Evolutionary conservation across 192 early-diverging fungal genomes (phyloP).

Genomic region (Coemansia sp.): DNA sequence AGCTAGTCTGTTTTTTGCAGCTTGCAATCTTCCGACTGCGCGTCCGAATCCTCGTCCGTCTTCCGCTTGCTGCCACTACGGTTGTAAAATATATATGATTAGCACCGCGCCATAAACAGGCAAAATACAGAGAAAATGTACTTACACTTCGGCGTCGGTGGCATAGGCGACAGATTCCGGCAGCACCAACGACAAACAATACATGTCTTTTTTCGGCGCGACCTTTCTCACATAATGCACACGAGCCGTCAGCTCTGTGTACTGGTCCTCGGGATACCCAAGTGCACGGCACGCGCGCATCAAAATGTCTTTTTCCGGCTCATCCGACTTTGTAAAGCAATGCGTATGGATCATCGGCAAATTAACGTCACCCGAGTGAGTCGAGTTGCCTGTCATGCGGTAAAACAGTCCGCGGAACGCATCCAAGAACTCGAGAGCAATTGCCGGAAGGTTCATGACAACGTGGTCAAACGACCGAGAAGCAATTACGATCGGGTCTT

Average conservation of each 20-base stretch:
- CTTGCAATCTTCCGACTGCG: neutral
- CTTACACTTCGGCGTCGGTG: slow-evolving; percentile 20
- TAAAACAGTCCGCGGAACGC: slow-evolving; percentile 80
- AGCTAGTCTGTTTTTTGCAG: neutral
- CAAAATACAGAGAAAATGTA: neutral
- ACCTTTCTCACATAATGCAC: slow-evolving; percentile 90
- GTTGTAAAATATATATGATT: no score
- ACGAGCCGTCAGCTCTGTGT: slow-evolving; percentile 29
- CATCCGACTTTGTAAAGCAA: slow-evolving; percentile 86
- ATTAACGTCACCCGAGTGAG: slow-evolving; percentile 33
- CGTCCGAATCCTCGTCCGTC: neutral
- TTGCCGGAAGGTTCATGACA: slow-evolving; percentile 98
- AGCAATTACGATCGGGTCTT: slow-evolving; percentile 17
- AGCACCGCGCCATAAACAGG: no score
- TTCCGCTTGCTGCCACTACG: neutral
- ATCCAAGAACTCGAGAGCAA: slow-evolving; percentile 95
- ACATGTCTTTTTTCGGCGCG: slow-evolving; percentile 99
- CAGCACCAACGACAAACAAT: slow-evolving; percentile 85
- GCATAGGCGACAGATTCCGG: slow-evolving; percentile 74
- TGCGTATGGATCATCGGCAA: slow-evolving; percentile 92
- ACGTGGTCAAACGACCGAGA: slow-evolving; percentile 83
- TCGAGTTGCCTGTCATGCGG: slow-evolving; percentile 50
- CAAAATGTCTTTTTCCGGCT: slow-evolving; percentile 62
- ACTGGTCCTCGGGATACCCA: slow-evolving; percentile 50
- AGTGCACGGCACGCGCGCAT: slow-evolving; percentile 52